Conservation (phyloP, 2,329 filamentous ascomycete species). For the Colletotrichum somersetense region DNA sequence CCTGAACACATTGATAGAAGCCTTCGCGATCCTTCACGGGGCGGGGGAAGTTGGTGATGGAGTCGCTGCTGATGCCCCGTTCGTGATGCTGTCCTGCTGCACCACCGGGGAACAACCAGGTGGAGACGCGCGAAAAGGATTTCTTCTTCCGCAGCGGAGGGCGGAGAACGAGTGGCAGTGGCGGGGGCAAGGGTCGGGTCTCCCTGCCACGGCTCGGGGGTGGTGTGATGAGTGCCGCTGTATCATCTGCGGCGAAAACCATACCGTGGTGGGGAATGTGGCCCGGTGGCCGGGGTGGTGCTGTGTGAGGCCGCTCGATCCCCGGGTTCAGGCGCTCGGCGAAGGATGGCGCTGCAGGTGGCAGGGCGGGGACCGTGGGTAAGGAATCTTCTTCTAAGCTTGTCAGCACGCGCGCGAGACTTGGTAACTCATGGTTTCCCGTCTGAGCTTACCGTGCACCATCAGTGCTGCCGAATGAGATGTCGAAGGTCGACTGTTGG, state of each 20-base stretch:
- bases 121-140: constrained; percentile 72
- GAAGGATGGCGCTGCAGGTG: constrained; percentile 69
- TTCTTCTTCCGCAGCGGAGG: constrained; percentile 75
- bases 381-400: constrained; percentile 62
- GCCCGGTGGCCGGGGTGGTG: constrained; percentile 51
- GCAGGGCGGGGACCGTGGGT: constrained; percentile 69
- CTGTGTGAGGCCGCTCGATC: constrained; percentile 52
- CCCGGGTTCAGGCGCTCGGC: constrained; percentile 65
- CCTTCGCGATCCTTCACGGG: constrained; percentile 65
- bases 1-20: constrained; percentile 69
- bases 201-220: constrained; percentile 47
- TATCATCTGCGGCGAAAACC: constrained; percentile 49
- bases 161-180: constrained; percentile 69
- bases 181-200: constrained; percentile 63
- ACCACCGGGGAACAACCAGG: constrained; percentile 66
- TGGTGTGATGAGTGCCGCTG: constrained; percentile 49
- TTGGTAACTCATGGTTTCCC: constrained; percentile 22
- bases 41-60: constrained; percentile 67
- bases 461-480: constrained; percentile 55
- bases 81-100: constrained; percentile 50
- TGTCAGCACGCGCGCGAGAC: constrained; percentile 31
- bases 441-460: constrained; percentile 33
- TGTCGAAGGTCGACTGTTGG: constrained; percentile 65
- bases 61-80: constrained; percentile 59
- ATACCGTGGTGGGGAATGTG: constrained; percentile 50